Evolutionary conservation across 768 basidiomycete species (phyloP).

Genomic region (Leccinum disarticulatum): DNA sequence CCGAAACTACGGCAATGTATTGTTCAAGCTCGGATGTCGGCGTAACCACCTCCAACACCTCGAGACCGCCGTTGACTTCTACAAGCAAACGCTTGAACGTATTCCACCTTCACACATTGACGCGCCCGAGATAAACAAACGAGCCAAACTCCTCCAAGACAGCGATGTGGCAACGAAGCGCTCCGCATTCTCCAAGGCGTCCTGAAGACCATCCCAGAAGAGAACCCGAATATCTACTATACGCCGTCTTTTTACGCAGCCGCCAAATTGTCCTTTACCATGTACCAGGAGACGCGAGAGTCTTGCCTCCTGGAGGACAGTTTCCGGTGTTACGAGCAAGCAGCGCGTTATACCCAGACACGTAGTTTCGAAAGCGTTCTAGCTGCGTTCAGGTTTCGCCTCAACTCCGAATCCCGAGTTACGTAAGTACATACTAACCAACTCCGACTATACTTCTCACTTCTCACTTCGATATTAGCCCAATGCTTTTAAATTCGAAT

Average conservation of each 20-base stretch:
- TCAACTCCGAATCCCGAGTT: too few relatives aligned
- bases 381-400: slow-evolving; percentile 2
- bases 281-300: not conserved
- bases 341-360: slow-evolving; percentile 6
- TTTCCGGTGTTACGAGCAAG: slow-evolving; percentile 16
- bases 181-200: not conserved
- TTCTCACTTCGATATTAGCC: too few relatives aligned
- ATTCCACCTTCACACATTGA: slow-evolving; percentile 17
- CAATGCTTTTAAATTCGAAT: too few relatives aligned
- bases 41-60: slow-evolving; percentile 7
- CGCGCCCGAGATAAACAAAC: not conserved
- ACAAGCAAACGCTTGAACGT: slow-evolving; percentile 3
- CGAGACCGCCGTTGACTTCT: slow-evolving; percentile 11
- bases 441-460: too few relatives aligned
- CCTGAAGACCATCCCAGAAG: slow-evolving; percentile 9
- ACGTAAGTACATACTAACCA: too few relatives aligned
- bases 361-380: slow-evolving; percentile 9
- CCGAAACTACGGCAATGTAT: slow-evolving; percentile 11
- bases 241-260: not conserved
- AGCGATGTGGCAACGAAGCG: not conserved
- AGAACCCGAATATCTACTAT: not conserved
- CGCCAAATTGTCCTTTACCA: not conserved
- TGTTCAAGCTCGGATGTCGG: slow-evolving; percentile 6
- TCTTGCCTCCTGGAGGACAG: slow-evolving; percentile 10
- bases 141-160: not conserved